A percentile compares a stretch with the other conserved stretches of the same genome.
These are phyloP conservation scores for Cocos nucifera DNA, from an alignment of 176 grass and related monocot genomes.

Conservation along the genomic window DNA sequence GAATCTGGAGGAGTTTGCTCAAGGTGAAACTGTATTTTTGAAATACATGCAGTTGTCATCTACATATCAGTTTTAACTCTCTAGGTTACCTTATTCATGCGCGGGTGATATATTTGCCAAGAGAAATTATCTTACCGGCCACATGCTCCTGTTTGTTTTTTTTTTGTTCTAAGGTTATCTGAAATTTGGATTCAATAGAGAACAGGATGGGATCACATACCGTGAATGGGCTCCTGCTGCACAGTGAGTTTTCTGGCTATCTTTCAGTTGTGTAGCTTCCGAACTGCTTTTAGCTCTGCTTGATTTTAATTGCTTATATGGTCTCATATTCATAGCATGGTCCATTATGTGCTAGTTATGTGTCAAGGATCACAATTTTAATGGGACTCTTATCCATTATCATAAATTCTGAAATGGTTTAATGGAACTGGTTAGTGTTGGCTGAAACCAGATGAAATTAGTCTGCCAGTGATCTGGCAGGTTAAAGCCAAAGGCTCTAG, in stretches of 20 bases:
- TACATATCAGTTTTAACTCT: not conserved
- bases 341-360: no score
- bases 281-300: not conserved
- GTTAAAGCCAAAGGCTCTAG: no score
- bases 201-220: slow-evolving; percentile 52
- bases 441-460: no score
- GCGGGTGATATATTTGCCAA: not conserved
- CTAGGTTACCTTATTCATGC: slow-evolving; percentile 1
- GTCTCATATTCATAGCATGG: no score
- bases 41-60: slow-evolving; percentile 2
- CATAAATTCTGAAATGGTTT: no score
- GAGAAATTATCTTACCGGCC: not conserved
- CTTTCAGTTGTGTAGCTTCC: not conserved
- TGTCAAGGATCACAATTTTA: no score
- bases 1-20: slow-evolving; percentile 61
- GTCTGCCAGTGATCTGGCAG: no score
- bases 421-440: no score
- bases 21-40: slow-evolving; percentile 33
- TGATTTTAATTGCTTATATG: no score
- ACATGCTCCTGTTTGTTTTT: not conserved
- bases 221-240: slow-evolving; percentile 95
- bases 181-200: slow-evolving; percentile 85
- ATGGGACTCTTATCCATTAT: no score
- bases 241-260: slow-evolving; percentile 47
- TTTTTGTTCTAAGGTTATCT: slow-evolving; percentile 49